Evolutionary conservation across 495 filamentous ascomycete species (phyloP).

Genomic region (Recurvomyces mirabilis): DNA sequence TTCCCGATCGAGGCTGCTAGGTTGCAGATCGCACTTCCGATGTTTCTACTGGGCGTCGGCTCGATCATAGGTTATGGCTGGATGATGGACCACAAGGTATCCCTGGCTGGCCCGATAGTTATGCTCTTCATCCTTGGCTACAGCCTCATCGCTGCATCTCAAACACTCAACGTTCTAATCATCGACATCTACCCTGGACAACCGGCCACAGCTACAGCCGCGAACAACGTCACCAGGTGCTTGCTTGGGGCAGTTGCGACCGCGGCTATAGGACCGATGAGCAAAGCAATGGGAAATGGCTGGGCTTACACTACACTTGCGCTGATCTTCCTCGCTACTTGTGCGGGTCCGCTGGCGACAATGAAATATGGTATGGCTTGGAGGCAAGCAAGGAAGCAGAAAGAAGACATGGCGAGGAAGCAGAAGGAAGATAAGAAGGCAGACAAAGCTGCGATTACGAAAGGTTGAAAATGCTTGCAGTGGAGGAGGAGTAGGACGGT

Average conservation of each 20-base stretch:
- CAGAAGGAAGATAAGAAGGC: conserved; percentile 14
- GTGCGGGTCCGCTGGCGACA: conserved; percentile 30
- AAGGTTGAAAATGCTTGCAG: too few relatives aligned
- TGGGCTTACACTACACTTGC: conserved; percentile 38
- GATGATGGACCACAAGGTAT: conserved; percentile 31
- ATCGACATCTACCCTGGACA: conserved; percentile 35
- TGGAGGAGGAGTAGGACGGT: too few relatives aligned
- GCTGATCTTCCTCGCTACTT: conserved; percentile 23
- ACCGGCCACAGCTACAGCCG: conserved; percentile 38
- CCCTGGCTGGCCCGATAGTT: conserved; percentile 32
- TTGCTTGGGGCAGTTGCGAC: conserved; percentile 35
- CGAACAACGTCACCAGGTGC: conserved; percentile 39
- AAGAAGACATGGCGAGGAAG: conserved; percentile 10
- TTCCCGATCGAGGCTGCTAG: conserved; percentile 36
- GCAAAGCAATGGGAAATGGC: conserved; percentile 37
- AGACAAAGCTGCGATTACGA: too few relatives aligned
- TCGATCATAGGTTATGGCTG: conserved; percentile 38
- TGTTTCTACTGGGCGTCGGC: conserved; percentile 31
- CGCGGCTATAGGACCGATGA: conserved; percentile 34
- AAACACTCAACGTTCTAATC: conserved; percentile 33
- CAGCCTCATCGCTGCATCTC: conserved; percentile 27
- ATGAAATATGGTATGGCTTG: conserved; percentile 31
- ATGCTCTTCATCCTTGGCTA: conserved; percentile 38
- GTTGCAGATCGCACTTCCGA: conserved; percentile 29
- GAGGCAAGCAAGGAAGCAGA: conserved; percentile 26